Conservation (phyloP, 2,329 filamentous ascomycete genomes). For the Pseudopithomyces chartarum region DNA sequence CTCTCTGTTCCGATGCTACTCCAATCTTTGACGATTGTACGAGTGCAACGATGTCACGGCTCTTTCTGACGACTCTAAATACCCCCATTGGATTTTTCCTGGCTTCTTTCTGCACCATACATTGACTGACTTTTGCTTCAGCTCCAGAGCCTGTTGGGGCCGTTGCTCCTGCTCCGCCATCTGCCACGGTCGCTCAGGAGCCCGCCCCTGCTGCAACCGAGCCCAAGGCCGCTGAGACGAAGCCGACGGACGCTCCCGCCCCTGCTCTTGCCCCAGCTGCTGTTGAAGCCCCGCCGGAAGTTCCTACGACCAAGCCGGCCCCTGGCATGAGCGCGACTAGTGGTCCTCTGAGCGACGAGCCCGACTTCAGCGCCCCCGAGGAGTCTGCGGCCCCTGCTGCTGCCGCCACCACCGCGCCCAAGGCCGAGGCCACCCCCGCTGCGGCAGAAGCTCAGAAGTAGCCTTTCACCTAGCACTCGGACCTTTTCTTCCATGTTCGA, state of each 20-base stretch:
- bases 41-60: constrained; percentile 6
- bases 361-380: constrained; percentile 32
- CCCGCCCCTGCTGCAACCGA: constrained; percentile 21
- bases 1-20: not conserved
- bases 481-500: not conserved
- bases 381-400: constrained; percentile 21
- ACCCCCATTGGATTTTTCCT: constrained; percentile 10
- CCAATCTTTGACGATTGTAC: constrained; percentile 1
- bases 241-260: constrained; percentile 20
- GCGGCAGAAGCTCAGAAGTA: constrained; percentile 24
- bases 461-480: not conserved
- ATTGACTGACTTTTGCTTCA: constrained; percentile 29
- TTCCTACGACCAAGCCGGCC: constrained; percentile 34
- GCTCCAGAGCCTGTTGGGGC: constrained; percentile 41
- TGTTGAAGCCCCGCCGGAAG: constrained; percentile 24
- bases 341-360: constrained; percentile 42
- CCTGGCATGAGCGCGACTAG: constrained; percentile 48
- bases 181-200: constrained; percentile 31
- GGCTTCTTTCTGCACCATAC: constrained; percentile 15
- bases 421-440: constrained; percentile 18
- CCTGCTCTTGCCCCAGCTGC: constrained; percentile 17
- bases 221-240: constrained; percentile 21
- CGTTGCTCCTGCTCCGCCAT: constrained; percentile 33
- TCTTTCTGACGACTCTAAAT: not conserved
- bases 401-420: constrained; percentile 11